Conservation (phyloP, 1,284 basidiomycete species). For the Trametes polyzona region DNA sequence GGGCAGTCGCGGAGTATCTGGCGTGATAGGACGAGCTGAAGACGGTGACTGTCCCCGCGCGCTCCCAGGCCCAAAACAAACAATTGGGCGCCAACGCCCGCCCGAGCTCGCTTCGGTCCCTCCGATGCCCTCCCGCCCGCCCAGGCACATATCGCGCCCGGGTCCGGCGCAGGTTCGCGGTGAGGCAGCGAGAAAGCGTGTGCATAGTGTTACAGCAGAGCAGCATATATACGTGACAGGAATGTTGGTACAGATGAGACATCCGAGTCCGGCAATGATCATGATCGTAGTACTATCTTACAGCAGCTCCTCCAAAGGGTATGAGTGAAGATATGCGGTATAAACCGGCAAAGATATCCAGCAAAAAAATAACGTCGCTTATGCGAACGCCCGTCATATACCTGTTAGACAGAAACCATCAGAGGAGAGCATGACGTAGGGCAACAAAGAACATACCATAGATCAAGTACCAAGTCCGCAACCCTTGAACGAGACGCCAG, state of each 20-base stretch:
- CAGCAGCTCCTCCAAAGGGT: neutral
- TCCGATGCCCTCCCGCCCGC: neutral
- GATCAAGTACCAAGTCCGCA: neutral
- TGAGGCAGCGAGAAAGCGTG: neutral
- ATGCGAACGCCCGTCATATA: no score
- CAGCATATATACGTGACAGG: neutral
- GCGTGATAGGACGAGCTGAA: conserved; percentile 22
- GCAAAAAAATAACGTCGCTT: no score
- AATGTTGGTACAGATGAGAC: neutral
- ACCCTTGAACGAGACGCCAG: neutral
- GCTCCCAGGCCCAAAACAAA: conserved; percentile 13
- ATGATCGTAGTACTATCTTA: neutral
- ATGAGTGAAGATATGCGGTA: neutral
- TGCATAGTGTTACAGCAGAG: neutral
- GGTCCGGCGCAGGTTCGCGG: neutral
- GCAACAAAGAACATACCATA: neutral
- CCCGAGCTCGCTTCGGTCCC: conserved; percentile 1
- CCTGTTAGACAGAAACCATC: no score
- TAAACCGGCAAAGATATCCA: neutral
- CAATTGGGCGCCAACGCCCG: conserved; percentile 9
- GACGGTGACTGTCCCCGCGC: neutral
- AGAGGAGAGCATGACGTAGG: neutral
- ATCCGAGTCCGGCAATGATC: neutral
- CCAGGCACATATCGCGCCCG: neutral
- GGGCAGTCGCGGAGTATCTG: conserved; percentile 24